Base-by-base conservation (phyloP, 441 rosid genomes). In the Jatropha multifida region DNA sequence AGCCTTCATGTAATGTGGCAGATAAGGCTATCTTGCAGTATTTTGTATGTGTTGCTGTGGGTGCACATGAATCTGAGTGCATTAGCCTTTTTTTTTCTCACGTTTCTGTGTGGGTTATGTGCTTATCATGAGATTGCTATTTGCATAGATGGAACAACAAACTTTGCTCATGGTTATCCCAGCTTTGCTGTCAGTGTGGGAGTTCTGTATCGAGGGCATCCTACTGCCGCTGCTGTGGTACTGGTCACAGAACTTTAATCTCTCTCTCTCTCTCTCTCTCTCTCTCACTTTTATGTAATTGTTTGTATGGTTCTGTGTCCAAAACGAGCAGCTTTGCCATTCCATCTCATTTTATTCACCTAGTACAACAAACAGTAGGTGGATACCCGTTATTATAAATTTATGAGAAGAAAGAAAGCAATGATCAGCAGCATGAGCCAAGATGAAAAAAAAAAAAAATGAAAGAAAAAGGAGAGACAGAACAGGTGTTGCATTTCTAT, bases 101-200 rank as follows among this genome's bases (percentile, higher is more conserved):
- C 14, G 3, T 17, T 52, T 52, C 6, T 52, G 12, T 10, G 37
- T 60, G 12, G 0, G 40, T 26, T 37, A 64, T 51, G 20, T 15
- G 13, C 40, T 17, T 63, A 17, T 13, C 7, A 23, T 54, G 54
- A 5, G 46, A 9, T 72, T 74, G 42, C 65, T 72, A 37, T 74
- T 76, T 73, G 11, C 71, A 73, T 76, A 95, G 99, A 95, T 86
- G 99, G 99, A 81, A 95, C 99, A 68, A 95, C 98, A 69, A 93
- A 93, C 85, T 95, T 95, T 76, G 94, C 99, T 7, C 99, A 95
- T 74, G 89, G 97, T 72, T 95, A 95, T 86, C 99, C 98, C 40
- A 90, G 98, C 88, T 95, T 93, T 86, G 98, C 99, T 40, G 96
- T 95, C 69, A 93, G 98, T 67, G 90, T 95, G n/a, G 99, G 89